A percentile compares a stretch with the other conserved stretches of the same genome.
These are phyloP conservation scores for Monosporascus sp. DNA, from an alignment of 2,329 filamentous ascomycete species.

Conservation along the genomic window DNA sequence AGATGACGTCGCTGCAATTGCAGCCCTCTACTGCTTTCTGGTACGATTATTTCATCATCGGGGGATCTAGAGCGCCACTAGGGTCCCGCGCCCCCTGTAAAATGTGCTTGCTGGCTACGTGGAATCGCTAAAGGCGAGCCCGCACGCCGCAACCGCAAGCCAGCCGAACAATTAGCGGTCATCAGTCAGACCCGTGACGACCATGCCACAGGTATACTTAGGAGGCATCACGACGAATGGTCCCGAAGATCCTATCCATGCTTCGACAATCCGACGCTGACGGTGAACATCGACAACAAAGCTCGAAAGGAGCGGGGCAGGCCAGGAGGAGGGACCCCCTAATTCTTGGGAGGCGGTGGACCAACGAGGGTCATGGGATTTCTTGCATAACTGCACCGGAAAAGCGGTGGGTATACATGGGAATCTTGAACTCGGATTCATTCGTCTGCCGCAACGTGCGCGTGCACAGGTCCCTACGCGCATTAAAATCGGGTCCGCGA, in stretches of 20 bases:
- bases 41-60: background rate
- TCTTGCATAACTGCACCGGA: background rate
- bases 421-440: background rate
- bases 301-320: too few species aligned
- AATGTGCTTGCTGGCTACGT: background rate
- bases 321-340: too few species aligned
- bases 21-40: background rate
- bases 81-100: background rate
- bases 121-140: background rate
- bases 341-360: too few species aligned
- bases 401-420: background rate
- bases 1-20: background rate
- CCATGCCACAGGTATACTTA: too few species aligned
- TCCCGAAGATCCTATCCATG: too few species aligned
- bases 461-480: background rate
- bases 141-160: too few species aligned
- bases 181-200: too few species aligned
- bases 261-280: too few species aligned
- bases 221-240: too few species aligned
- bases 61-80: background rate
- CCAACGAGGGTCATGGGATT: background rate
- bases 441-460: background rate
- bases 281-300: too few species aligned
- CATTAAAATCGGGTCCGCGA: background rate
- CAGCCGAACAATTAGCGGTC: too few species aligned